Percentiles rank a stretch among this genome's conserved stretches.
These are phyloP conservation scores for Microsporum canis DNA, from an alignment of 2,329 filamentous ascomycete species.

Conservation along the genomic window DNA sequence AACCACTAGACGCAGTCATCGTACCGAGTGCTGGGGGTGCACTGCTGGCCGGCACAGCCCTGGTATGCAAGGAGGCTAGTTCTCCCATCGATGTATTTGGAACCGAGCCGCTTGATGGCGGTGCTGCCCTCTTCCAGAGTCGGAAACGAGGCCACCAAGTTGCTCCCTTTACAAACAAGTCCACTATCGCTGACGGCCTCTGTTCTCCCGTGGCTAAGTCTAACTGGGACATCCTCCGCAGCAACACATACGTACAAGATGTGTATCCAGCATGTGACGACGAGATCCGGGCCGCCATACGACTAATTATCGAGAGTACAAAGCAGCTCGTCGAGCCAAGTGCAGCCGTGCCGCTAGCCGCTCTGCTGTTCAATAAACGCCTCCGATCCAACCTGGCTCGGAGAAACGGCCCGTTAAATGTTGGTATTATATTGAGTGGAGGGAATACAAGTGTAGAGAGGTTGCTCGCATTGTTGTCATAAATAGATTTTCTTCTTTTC, in stretches of 20 bases:
- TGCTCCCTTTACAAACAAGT: background rate
- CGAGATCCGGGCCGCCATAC: background rate
- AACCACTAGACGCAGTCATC: background rate
- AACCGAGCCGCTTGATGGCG: background rate
- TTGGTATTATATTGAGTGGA: background rate
- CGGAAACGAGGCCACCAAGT: background rate
- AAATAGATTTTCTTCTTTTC: background rate
- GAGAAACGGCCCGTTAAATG: background rate
- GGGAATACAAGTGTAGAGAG: background rate
- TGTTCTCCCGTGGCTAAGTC: background rate
- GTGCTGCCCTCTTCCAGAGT: background rate
- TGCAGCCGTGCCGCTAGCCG: background rate
- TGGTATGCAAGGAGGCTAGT: background rate
- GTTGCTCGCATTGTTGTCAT: background rate
- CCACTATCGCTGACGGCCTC: background rate
- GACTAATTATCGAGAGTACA: background rate
- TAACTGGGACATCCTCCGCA: background rate
- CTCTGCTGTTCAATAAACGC: background rate
- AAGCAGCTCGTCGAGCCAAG: background rate
- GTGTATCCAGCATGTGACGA: background rate
- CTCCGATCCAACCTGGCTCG: background rate
- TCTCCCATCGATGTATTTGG: background rate
- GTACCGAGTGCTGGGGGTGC: background rate
- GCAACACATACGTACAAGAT: background rate
- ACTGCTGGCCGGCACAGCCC: background rate